These are phyloP conservation scores for Bacidia rubella DNA, from an alignment of 495 filamentous ascomycete species.

Conservation along the genomic window DNA sequence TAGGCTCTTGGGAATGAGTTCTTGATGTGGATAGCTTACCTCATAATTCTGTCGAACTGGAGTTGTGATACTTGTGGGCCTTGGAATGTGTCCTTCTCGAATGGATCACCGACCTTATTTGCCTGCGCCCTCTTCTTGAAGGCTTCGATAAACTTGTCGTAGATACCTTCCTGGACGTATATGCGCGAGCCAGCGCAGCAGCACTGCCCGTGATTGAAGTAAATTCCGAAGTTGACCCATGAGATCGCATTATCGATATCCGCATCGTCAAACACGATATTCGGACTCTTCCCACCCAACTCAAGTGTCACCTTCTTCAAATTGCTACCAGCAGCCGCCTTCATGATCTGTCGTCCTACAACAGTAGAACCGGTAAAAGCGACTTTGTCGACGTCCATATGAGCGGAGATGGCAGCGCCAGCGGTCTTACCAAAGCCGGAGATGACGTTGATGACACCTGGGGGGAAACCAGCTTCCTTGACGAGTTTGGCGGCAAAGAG, in stretches of 20 bases:
- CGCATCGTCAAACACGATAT: slow-evolving; percentile 93
- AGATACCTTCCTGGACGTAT: slow-evolving; percentile 91
- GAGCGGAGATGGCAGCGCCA: slow-evolving; percentile 79
- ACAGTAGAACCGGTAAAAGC: slow-evolving; percentile 94
- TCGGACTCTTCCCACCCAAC: slow-evolving; percentile 94
- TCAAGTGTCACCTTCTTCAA: slow-evolving; percentile 99
- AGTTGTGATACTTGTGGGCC: slow-evolving; percentile 90
- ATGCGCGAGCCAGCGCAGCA: slow-evolving; percentile 94
- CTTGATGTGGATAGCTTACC: slow-evolving; percentile 23
- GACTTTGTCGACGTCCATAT: slow-evolving; percentile 98
- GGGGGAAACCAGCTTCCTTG: slow-evolving; percentile 92
- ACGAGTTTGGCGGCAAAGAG: slow-evolving; percentile 67
- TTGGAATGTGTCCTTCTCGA: slow-evolving; percentile 80
- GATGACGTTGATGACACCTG: slow-evolving; percentile 90
- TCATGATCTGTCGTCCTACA: slow-evolving; percentile 86
- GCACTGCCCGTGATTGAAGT: slow-evolving; percentile 97
- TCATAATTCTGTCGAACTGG: slow-evolving; percentile 96
- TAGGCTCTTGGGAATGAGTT: slow-evolving; percentile 1
- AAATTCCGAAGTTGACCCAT: slow-evolving; percentile 98
- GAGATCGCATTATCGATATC: slow-evolving; percentile 92
- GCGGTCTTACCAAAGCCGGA: slow-evolving; percentile 83
- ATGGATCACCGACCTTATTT: slow-evolving; percentile 91
- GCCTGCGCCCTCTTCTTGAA: slow-evolving; percentile 76
- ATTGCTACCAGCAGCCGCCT: slow-evolving; percentile 88
- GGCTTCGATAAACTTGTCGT: slow-evolving; percentile 79